phyloP scores from a whole-genome alignment of 331 rosid species.

The Cucumis variabilis region DNA sequence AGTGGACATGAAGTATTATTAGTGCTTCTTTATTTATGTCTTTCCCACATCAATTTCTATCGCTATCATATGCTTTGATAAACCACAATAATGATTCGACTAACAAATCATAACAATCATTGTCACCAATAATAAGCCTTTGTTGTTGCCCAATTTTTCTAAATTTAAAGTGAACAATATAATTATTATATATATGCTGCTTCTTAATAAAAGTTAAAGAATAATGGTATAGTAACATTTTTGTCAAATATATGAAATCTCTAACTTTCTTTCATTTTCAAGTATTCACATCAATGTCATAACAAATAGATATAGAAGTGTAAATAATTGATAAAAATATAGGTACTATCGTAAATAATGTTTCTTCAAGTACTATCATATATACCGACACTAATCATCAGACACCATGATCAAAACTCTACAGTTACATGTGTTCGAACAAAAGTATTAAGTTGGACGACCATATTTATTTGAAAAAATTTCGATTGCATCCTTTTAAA shows the following conservation, averaged over 20 bases:
- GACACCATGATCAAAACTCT: too few species aligned
- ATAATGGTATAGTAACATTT: background rate
- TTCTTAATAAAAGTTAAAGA: background rate
- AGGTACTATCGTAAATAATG: too few species aligned
- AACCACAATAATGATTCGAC: constrained; percentile 44
- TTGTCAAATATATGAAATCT: background rate
- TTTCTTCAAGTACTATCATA: too few species aligned
- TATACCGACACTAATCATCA: too few species aligned
- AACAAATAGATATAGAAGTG: background rate
- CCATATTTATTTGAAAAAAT: too few species aligned
- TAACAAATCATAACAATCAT: constrained; percentile 36
- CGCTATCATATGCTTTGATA: constrained; percentile 45
- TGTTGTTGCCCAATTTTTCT: constrained; percentile 45
- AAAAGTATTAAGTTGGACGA: too few species aligned
- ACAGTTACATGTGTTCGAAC: too few species aligned
- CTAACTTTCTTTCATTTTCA: background rate
- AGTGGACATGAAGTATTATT: background rate
- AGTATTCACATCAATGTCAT: background rate
- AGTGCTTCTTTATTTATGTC: background rate
- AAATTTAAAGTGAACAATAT: constrained; percentile 25
- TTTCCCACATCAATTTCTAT: constrained; percentile 41
- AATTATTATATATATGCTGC: background rate
- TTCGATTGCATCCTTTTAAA: too few species aligned
- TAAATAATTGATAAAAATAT: background rate
- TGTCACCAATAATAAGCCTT: constrained; percentile 46